Percentiles rank a stretch among this genome's conserved stretches.
Evolutionary conservation across 768 basidiomycete genomes (phyloP).

Genomic region (Candolleomyces aberdarensis): DNA sequence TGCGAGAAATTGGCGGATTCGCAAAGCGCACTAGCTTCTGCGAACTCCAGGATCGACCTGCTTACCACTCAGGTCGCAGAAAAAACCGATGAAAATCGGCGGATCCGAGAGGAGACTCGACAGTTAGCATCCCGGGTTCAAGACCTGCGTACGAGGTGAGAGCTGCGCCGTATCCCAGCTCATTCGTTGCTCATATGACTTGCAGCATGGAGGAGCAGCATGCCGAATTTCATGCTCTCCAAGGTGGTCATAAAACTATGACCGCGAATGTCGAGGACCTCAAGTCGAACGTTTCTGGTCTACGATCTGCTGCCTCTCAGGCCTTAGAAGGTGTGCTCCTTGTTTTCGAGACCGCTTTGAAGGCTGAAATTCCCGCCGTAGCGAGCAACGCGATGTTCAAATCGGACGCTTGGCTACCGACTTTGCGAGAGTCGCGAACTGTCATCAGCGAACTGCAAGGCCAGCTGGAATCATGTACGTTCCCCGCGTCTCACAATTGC

Average conservation of each 20-base stretch:
- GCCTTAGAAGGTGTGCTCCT: not conserved
- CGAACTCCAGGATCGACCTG: not conserved
- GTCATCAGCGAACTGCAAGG: slow-evolving; percentile 23
- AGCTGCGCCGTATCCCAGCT: not conserved
- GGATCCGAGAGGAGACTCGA: not conserved
- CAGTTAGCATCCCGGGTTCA: slow-evolving; percentile 4
- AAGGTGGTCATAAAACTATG: not conserved
- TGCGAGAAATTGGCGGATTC: slow-evolving; percentile 9
- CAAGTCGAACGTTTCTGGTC: not conserved
- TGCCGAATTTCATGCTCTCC: not conserved
- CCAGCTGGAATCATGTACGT: slow-evolving; percentile 26
- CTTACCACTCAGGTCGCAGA: not conserved
- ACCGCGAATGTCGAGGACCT: not conserved
- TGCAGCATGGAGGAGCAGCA: not conserved
- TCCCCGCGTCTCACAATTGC: not conserved
- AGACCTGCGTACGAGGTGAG: not conserved
- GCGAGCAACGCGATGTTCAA: not conserved
- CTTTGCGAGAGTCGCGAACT: slow-evolving; percentile 16
- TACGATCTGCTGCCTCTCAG: not conserved
- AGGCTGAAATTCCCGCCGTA: not conserved
- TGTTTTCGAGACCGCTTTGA: too few species aligned
- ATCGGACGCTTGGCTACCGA: not conserved
- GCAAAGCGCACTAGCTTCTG: not conserved
- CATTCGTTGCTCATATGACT: not conserved
- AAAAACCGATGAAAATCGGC: not conserved